Base-by-base conservation (phyloP, 1,284 basidiomycete species). In the Malassezia globosa region DNA sequence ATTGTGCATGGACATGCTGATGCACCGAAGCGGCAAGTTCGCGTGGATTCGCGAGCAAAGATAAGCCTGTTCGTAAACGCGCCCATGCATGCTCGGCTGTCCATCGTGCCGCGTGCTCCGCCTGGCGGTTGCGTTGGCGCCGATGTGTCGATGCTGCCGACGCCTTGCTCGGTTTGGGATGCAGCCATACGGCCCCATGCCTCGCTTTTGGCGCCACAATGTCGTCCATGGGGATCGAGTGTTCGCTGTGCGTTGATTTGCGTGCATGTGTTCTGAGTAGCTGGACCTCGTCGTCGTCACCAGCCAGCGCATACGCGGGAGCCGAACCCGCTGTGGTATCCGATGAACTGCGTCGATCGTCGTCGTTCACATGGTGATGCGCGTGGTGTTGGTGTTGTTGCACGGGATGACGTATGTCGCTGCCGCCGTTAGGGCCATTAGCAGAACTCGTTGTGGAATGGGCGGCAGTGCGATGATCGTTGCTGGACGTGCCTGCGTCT, bases 31-130 rank as follows among this genome's bases (percentile, higher is more conserved):
- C n/a, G n/a, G 14, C 18, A 5, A 26, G 27, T 36, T 60, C 56
- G 25, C 49, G 53, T 11, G 61, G 60, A 18, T 54, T 51, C 14
- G 46, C 46, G 7, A 59, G 50, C 3, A 58, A 33, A 23, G 22
- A 24, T n/a, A 3, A 27, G 37, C 5, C 16, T 22, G 21, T 11
- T 29, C 13, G 27, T 13, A 25, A 11, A 27, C 23, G 19, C 31
- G 49, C 31, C 26, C 29, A 23, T 14, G 21, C 23, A 8, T 25
- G 33, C 33, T 22, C 26, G 11, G 23, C 10, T 24, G 29, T 23
- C n/a, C n/a, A n/a, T n/a, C n/a, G n/a, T n/a, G n/a, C n/a, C n/a
- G n/a, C n/a, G 14, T 33, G 44, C 39, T 23, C 24, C 1, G 33
- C 21, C 42, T n/a, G 22, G 8, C 34, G 31, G 5, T n/a, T n/a